These are phyloP conservation scores for Picochlorum costavermella DNA, from an alignment of 139 green algal species.

Conservation along the genomic window DNA sequence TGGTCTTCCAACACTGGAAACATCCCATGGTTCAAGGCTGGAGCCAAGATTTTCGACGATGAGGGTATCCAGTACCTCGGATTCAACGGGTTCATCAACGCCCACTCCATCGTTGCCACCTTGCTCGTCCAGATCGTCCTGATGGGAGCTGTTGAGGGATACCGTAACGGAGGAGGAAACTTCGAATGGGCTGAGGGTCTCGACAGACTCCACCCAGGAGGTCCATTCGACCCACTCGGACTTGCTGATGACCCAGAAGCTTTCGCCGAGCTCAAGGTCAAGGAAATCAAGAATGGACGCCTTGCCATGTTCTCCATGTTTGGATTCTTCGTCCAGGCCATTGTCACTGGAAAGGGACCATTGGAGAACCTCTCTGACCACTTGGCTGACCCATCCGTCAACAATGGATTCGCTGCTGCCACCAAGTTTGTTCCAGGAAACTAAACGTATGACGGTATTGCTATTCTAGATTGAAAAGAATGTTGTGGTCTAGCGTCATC, in stretches of 20 bases:
- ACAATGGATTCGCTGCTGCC: slow-evolving; percentile 59
- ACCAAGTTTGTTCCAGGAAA: slow-evolving; percentile 42
- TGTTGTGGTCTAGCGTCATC: slow-evolving; percentile 7
- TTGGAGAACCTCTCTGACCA: slow-evolving; percentile 64
- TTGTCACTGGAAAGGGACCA: slow-evolving; percentile 56
- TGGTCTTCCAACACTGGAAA: slow-evolving; percentile 55
- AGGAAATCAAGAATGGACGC: slow-evolving; percentile 84
- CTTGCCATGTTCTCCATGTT: slow-evolving; percentile 84
- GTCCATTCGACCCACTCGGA: slow-evolving; percentile 78
- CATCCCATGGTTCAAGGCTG: slow-evolving; percentile 67
- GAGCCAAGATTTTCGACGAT: slow-evolving; percentile 50
- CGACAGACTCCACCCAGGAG: slow-evolving; percentile 64
- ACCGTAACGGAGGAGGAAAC: slow-evolving; percentile 70
- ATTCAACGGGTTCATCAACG: slow-evolving; percentile 67
- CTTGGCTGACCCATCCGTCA: slow-evolving; percentile 55
- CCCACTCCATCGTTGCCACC: slow-evolving; percentile 68
- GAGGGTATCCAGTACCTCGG: slow-evolving; percentile 59
- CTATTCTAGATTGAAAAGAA: slow-evolving; percentile 1
- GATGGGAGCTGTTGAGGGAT: slow-evolving; percentile 78
- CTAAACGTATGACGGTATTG: slow-evolving; percentile 17
- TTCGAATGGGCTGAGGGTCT: slow-evolving; percentile 54
- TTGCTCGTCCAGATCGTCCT: slow-evolving; percentile 63
- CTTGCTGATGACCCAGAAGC: slow-evolving; percentile 92
- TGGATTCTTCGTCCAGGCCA: slow-evolving; percentile 73
- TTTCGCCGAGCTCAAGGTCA: slow-evolving; percentile 79